Evolutionary conservation across 345 rosid genomes (phyloP).

Genomic region (Eucalyptus regnans): DNA sequence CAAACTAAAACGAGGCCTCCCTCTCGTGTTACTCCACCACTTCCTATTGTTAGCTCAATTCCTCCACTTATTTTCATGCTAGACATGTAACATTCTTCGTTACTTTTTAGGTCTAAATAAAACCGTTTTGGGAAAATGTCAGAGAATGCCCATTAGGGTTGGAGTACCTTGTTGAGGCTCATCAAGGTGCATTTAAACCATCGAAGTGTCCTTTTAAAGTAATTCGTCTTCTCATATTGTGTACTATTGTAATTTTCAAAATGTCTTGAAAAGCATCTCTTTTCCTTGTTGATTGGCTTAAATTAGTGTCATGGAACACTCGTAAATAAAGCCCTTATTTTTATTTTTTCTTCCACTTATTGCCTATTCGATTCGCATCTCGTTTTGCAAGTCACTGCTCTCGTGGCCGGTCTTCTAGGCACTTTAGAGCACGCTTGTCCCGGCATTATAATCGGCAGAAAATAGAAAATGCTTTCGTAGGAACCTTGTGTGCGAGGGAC

Average conservation of each 20-base stretch:
- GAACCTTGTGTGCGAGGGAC: background rate
- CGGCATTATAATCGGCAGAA: background rate
- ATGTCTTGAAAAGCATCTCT: background rate
- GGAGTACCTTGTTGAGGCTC: background rate
- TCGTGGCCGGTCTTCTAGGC: background rate
- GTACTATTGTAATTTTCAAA: background rate
- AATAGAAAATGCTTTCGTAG: background rate
- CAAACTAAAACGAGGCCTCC: background rate
- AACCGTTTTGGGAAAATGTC: background rate
- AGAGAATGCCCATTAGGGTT: background rate
- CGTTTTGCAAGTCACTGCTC: background rate
- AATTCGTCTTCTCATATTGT: background rate
- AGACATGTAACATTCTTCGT: background rate
- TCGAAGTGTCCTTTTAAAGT: rapidly evolving
- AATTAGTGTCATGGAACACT: background rate
- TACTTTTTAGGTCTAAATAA: background rate
- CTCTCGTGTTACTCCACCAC: background rate
- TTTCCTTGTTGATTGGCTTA: background rate
- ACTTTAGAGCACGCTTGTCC: background rate
- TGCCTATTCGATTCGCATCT: background rate
- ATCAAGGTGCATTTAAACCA: background rate
- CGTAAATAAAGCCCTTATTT: background rate
- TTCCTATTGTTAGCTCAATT: background rate
- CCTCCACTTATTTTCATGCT: background rate
- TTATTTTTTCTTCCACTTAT: background rate